phyloP scores from a whole-genome alignment of 2,329 filamentous ascomycete species.

The Myriosclerotinia duriaeana region DNA sequence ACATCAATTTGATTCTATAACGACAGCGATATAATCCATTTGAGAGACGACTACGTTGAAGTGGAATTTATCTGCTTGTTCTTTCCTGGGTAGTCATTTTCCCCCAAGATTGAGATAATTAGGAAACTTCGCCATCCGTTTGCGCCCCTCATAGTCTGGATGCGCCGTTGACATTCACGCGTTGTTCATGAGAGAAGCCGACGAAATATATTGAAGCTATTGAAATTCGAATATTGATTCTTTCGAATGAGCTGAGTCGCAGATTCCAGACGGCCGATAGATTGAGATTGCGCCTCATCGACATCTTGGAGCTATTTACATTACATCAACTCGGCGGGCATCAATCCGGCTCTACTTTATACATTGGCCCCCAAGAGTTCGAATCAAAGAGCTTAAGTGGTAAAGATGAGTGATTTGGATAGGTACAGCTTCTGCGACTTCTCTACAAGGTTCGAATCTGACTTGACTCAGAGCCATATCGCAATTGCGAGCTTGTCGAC shows the following conservation, averaged over 20 bases:
- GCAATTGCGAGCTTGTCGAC: slow-evolving; percentile 90
- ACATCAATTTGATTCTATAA: neutral
- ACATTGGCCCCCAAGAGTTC: neutral
- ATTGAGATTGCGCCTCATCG: slow-evolving; percentile 12
- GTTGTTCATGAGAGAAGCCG: neutral
- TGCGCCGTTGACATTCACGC: slow-evolving; percentile 29
- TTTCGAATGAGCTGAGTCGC: slow-evolving; percentile 9
- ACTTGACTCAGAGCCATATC: slow-evolving; percentile 72
- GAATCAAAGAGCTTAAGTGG: neutral
- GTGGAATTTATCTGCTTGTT: neutral
- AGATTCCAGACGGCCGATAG: neutral
- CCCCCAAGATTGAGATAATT: neutral
- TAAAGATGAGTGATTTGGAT: slow-evolving; percentile 87
- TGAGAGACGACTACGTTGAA: neutral
- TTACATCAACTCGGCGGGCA: neutral
- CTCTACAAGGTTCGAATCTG: slow-evolving; percentile 7
- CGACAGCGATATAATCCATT: neutral
- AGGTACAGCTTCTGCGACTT: slow-evolving; percentile 53
- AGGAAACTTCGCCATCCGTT: slow-evolving; percentile 15
- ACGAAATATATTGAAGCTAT: neutral
- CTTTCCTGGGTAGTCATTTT: neutral
- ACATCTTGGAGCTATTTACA: slow-evolving; percentile 6
- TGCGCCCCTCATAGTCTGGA: slow-evolving; percentile 25
- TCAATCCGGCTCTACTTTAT: neutral
- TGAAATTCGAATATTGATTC: slow-evolving; percentile 5